These are phyloP conservation scores for Diaporthe humulicola DNA, from an alignment of 2,329 filamentous ascomycete genomes.

Conservation along the genomic window DNA sequence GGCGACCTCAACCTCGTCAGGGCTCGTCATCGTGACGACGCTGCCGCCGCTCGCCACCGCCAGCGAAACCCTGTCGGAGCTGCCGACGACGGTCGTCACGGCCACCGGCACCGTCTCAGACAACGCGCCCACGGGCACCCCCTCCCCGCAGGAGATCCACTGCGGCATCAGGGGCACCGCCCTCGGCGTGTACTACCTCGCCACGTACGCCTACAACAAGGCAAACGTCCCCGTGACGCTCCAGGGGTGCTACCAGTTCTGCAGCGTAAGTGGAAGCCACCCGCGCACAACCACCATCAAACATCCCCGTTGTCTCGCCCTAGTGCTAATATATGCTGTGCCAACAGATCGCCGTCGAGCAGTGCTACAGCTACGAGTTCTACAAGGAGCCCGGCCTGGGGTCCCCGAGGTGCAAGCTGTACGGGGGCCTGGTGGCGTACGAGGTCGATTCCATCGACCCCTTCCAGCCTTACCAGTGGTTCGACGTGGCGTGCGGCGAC, in stretches of 20 bases:
- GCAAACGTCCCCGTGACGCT: constrained; percentile 51
- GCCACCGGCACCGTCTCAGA: constrained; percentile 51
- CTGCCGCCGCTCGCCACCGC: constrained; percentile 49
- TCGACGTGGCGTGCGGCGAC: constrained; percentile 53
- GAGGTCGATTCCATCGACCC: constrained; percentile 48
- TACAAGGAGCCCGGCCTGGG: constrained; percentile 48
- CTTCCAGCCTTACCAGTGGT: constrained; percentile 50
- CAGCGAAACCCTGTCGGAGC: constrained; percentile 43
- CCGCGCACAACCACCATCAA: not conserved
- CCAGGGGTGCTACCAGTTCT: constrained; percentile 58
- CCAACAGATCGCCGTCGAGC: constrained; percentile 42
- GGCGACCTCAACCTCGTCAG: constrained; percentile 27
- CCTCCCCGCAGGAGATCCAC: constrained; percentile 48
- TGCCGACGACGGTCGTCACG: constrained; percentile 39
- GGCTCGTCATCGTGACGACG: constrained; percentile 50
- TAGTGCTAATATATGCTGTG: not conserved
- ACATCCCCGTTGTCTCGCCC: not conserved
- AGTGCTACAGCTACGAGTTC: constrained; percentile 54
- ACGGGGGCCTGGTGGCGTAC: constrained; percentile 49
- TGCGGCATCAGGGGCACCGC: constrained; percentile 56
- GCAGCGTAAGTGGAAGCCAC: constrained; percentile 48
- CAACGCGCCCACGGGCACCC: constrained; percentile 48
- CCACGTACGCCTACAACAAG: constrained; percentile 53
- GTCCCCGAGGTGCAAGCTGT: constrained; percentile 52
- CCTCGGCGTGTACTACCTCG: constrained; percentile 53